Evolutionary conservation across 768 basidiomycete species (phyloP).

Genomic region (Kwoniella shandongensis): DNA sequence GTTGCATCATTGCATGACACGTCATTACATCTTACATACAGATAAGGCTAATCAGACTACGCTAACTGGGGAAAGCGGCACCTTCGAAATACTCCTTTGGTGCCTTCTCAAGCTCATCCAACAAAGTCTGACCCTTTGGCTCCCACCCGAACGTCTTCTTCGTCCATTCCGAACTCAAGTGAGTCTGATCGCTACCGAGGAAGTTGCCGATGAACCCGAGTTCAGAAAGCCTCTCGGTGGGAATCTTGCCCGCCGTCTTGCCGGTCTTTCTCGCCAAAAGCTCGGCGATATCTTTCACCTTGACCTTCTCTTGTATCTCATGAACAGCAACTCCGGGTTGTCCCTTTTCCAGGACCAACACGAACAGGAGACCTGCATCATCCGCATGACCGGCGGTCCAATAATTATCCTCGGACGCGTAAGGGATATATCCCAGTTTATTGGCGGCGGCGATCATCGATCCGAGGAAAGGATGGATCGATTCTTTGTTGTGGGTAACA

Average conservation of each 20-base stretch:
- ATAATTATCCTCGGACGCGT: slow-evolving; percentile 9
- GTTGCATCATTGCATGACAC: no score
- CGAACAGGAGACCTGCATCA: slow-evolving; percentile 27
- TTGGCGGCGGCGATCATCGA: slow-evolving; percentile 4
- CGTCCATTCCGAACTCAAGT: slow-evolving; percentile 6
- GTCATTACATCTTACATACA: no score
- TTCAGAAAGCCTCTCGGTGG: not conserved
- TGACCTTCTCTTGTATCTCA: slow-evolving; percentile 16
- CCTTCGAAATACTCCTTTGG: not conserved
- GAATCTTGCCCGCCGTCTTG: not conserved
- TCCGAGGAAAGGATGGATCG: slow-evolving; percentile 10
- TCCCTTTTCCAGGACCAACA: slow-evolving; percentile 34
- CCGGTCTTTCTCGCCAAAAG: slow-evolving; percentile 10
- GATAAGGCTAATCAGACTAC: no score
- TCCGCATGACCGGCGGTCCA: slow-evolving; percentile 22
- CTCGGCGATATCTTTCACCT: slow-evolving; percentile 19
- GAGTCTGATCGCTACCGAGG: not conserved
- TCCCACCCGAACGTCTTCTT: slow-evolving; percentile 24
- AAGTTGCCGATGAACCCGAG: slow-evolving; percentile 20
- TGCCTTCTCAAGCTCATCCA: slow-evolving; percentile 8
- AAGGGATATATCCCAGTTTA: slow-evolving; percentile 5
- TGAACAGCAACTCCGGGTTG: slow-evolving; percentile 17
- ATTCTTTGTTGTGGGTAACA: slow-evolving; percentile 7
- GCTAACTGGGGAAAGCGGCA: no score
- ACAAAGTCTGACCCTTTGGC: slow-evolving; percentile 13